Evolutionary conservation across 2,329 filamentous ascomycete genomes (phyloP).

Genomic region (Apiospora malaysiana): DNA sequence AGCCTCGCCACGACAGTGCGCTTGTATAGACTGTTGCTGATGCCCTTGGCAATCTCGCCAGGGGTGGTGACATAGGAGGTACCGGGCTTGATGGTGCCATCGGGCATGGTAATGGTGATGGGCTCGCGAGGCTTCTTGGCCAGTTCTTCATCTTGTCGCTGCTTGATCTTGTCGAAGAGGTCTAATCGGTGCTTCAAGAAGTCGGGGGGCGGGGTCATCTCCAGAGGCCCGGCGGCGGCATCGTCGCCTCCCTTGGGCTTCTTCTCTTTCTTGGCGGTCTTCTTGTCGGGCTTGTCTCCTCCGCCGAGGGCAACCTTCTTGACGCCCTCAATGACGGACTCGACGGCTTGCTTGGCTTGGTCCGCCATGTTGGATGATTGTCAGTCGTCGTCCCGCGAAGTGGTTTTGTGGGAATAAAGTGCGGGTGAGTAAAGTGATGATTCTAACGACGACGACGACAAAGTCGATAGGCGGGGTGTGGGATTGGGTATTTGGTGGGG

Average conservation of each 20-base stretch:
- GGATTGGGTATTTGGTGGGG: constrained; percentile 3
- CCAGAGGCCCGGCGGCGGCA: constrained; percentile 48
- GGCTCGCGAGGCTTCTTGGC: constrained; percentile 72
- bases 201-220: constrained; percentile 65
- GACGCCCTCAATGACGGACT: constrained; percentile 54
- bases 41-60: constrained; percentile 75
- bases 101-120: constrained; percentile 75
- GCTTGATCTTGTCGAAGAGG: constrained; percentile 88
- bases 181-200: constrained; percentile 85
- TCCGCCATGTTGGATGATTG: constrained; percentile 38
- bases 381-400: constrained; percentile 36
- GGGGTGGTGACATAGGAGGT: constrained; percentile 94
- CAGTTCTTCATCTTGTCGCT: constrained; percentile 79
- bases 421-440: constrained; percentile 11
- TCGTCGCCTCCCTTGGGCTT: constrained; percentile 57
- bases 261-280: constrained; percentile 43
- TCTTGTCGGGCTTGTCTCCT: constrained; percentile 42
- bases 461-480: constrained; percentile 18
- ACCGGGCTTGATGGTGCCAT: constrained; percentile 73
- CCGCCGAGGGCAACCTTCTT: constrained; percentile 55
- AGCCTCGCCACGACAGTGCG: constrained; percentile 86
- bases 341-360: constrained; percentile 50
- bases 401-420: not conserved
- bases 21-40: constrained; percentile 84
- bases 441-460: not conserved